Percentiles rank a stretch among this genome's conserved stretches.
Evolutionary conservation across 2,329 filamentous ascomycete genomes (phyloP).

Genomic region (Aspergillus pseudoglaucus): DNA sequence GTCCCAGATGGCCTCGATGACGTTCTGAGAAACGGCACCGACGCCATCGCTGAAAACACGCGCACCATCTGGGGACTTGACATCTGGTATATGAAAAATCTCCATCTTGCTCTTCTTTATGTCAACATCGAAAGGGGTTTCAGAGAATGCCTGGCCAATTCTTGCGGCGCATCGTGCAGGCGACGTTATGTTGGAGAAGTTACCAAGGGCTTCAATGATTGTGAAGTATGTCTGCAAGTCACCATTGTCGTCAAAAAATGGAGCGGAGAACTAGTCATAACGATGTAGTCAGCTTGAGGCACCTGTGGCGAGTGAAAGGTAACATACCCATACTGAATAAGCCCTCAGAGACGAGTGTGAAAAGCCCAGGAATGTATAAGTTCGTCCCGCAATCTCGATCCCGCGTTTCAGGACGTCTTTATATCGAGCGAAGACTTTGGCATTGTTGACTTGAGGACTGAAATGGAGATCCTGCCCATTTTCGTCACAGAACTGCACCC

Average conservation of each 20-base stretch:
- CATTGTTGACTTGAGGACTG: constrained; percentile 11
- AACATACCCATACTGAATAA: constrained; percentile 57
- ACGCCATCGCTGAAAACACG: constrained; percentile 73
- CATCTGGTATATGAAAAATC: constrained; percentile 17
- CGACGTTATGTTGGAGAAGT: constrained; percentile 46
- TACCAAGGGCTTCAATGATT: constrained; percentile 44
- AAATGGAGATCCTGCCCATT: constrained; percentile 18
- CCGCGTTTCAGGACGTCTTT: constrained; percentile 51
- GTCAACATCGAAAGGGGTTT: constrained; percentile 60
- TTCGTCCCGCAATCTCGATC: constrained; percentile 57
- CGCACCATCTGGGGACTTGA: constrained; percentile 29
- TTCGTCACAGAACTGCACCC: constrained; percentile 21
- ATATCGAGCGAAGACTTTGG: constrained; percentile 46
- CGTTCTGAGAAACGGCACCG: constrained; percentile 60
- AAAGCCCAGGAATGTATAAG: constrained; percentile 66
- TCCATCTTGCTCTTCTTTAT: constrained; percentile 25
- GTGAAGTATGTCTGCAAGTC: constrained; percentile 26
- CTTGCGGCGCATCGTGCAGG: constrained; percentile 54
- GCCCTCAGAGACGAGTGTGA: constrained; percentile 70
- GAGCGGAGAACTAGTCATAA: constrained; percentile 35
- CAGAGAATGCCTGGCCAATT: constrained; percentile 63
- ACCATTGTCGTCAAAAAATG: constrained; percentile 34
- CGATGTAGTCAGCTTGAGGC: neutral
- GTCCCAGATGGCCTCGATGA: constrained; percentile 55
- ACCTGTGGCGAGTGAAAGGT: neutral